phyloP scores from a whole-genome alignment of 306 rosid species.

The Mimosa pudica region DNA sequence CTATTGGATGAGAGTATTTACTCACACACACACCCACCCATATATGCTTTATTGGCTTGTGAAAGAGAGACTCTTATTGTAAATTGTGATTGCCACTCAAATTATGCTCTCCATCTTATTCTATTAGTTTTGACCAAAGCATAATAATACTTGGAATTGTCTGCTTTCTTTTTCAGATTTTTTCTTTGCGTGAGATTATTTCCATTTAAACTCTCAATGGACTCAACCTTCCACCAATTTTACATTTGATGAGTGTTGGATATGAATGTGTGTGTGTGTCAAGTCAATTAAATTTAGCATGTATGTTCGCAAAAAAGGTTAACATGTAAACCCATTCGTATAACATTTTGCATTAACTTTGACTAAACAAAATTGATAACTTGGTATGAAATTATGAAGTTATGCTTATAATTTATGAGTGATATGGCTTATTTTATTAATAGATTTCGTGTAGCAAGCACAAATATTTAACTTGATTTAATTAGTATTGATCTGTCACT shows the following conservation, averaged over 20 bases:
- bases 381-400: too few species aligned
- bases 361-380: too few species aligned
- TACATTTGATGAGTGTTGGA: too few species aligned
- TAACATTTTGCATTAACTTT: too few species aligned
- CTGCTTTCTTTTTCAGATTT: neutral
- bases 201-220: neutral
- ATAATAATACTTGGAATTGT: neutral
- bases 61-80: constrained; percentile 32
- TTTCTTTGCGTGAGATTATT: neutral
- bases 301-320: too few species aligned
- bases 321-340: neutral
- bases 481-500: neutral
- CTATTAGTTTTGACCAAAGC: constrained; percentile 54
- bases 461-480: too few species aligned
- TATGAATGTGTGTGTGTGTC: too few species aligned
- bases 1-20: neutral
- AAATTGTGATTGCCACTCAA: constrained; percentile 62
- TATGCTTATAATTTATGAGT: neutral
- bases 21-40: neutral
- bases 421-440: too few species aligned
- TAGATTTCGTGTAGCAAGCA: neutral
- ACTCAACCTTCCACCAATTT: neutral
- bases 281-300: neutral
- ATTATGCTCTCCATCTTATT: constrained; percentile 64
- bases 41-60: constrained; percentile 30